phyloP scores from a whole-genome alignment of 2,329 filamentous ascomycete species.

The Aspergillus uvarum region DNA sequence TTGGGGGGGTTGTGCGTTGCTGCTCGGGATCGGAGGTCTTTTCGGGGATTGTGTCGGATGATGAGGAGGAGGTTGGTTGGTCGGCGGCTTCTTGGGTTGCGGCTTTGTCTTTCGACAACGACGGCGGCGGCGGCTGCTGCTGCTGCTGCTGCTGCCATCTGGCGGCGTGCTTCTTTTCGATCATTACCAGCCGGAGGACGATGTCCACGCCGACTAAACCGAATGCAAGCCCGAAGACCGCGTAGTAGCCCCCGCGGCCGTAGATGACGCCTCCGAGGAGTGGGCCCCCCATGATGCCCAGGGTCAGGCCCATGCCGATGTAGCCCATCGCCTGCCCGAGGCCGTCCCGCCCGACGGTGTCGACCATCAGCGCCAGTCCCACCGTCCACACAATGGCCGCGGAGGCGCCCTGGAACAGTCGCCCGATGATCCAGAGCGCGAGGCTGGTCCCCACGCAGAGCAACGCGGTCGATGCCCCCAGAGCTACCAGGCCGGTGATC shows the following conservation, averaged over 20 bases:
- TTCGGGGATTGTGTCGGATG: background rate
- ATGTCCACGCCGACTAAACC: constrained; percentile 55
- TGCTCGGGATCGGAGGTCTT: too few relatives aligned
- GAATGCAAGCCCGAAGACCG: constrained; percentile 41
- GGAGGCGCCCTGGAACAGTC: constrained; percentile 67
- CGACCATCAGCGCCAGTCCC: constrained; percentile 68
- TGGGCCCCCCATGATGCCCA: constrained; percentile 65
- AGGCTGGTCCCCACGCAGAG: constrained; percentile 65
- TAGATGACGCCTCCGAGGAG: constrained; percentile 71
- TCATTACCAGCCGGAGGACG: constrained; percentile 54
- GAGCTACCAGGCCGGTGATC: constrained; percentile 61
- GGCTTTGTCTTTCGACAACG: background rate
- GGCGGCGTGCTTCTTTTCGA: constrained; percentile 58
- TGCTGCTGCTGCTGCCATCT: constrained; percentile 43
- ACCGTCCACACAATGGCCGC: constrained; percentile 75
- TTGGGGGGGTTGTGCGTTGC: background rate
- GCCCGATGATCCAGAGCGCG: constrained; percentile 61
- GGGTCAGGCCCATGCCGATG: constrained; percentile 62
- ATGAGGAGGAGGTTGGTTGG: background rate
- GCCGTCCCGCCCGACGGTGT: constrained; percentile 63
- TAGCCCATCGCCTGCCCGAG: constrained; percentile 69
- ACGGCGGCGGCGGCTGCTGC: background rate
- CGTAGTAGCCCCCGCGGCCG: constrained; percentile 47
- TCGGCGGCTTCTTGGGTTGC: background rate
- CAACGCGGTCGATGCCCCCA: constrained; percentile 64